These are phyloP conservation scores for Hygrophorus pudorinus DNA, from an alignment of 768 basidiomycete species.

Conservation along the genomic window DNA sequence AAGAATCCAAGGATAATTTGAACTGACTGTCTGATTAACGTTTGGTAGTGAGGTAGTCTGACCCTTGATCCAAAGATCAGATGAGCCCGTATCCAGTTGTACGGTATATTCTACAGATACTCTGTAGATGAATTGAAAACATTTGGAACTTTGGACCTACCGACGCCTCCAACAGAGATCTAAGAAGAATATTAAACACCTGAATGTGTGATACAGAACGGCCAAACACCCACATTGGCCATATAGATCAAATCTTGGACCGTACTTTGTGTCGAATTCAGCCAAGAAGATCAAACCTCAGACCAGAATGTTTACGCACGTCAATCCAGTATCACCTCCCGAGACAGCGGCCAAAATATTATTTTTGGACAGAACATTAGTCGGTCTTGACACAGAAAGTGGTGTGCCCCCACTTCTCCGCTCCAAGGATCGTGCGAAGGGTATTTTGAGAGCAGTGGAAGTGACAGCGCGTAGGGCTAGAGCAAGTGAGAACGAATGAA, in stretches of 20 bases:
- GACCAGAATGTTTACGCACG: slow-evolving; percentile 22
- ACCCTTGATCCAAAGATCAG: slow-evolving; percentile 67
- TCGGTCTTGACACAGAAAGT: neutral
- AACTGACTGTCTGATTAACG: slow-evolving; percentile 37
- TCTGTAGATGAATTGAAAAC: slow-evolving; percentile 7
- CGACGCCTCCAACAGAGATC: slow-evolving; percentile 55
- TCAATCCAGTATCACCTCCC: slow-evolving; percentile 26
- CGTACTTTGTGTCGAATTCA: slow-evolving; percentile 32
- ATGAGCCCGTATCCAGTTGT: slow-evolving; percentile 81
- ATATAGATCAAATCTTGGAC: slow-evolving; percentile 73
- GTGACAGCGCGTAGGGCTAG: slow-evolving; percentile 27
- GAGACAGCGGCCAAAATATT: slow-evolving; percentile 26
- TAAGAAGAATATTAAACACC: slow-evolving; percentile 18
- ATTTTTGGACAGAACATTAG: slow-evolving; percentile 16
- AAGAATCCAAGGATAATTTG: slow-evolving; percentile 1
- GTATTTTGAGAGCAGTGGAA: slow-evolving; percentile 35
- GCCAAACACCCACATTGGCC: slow-evolving; percentile 46
- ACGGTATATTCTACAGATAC: slow-evolving; percentile 47
- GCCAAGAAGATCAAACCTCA: neutral
- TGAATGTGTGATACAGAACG: slow-evolving; percentile 3
- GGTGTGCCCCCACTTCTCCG: slow-evolving; percentile 25
- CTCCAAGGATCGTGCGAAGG: slow-evolving; percentile 31
- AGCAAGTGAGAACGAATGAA: slow-evolving; percentile 24
- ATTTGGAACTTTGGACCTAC: slow-evolving; percentile 22
- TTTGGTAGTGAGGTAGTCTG: slow-evolving; percentile 37